phyloP scores from a whole-genome alignment of 768 basidiomycete species.

The Panaeolus papilionaceus region DNA sequence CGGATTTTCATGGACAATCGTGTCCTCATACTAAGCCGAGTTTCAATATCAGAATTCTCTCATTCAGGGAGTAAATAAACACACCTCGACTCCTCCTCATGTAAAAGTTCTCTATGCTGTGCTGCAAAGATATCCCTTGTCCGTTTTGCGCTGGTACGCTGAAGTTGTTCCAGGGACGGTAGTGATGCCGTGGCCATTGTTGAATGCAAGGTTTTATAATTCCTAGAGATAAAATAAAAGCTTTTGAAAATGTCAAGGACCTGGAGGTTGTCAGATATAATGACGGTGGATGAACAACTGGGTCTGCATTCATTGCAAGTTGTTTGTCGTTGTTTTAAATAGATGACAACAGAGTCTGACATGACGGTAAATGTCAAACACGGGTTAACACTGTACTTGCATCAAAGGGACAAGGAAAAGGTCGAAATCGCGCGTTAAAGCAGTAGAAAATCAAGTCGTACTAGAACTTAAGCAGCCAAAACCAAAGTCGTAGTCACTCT shows the following conservation, averaged over 20 bases:
- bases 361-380: conserved; percentile 9
- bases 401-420: conserved; percentile 17
- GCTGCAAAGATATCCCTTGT: conserved; percentile 75
- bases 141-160: conserved; percentile 69
- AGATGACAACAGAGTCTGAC: conserved; percentile 17
- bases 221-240: neutral
- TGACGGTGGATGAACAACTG: neutral
- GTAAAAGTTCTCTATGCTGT: conserved; percentile 61
- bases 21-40: conserved; percentile 48
- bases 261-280: neutral
- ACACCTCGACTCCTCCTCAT: conserved; percentile 78
- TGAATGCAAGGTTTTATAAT: neutral
- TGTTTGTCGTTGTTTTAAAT: conserved; percentile 30
- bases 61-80: conserved; percentile 21
- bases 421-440: conserved; percentile 15
- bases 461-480: conserved; percentile 40
- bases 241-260: neutral
- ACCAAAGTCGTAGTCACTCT: conserved; percentile 34
- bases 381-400: conserved; percentile 13
- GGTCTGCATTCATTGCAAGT: neutral
- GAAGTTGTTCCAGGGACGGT: conserved; percentile 70
- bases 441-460: conserved; percentile 22
- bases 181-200: conserved; percentile 55
- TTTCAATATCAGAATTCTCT: conserved; percentile 42
- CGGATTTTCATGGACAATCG: conserved; percentile 85